phyloP scores from a whole-genome alignment of 495 filamentous ascomycete species.

The Paragyromitra xinjiangensis region DNA sequence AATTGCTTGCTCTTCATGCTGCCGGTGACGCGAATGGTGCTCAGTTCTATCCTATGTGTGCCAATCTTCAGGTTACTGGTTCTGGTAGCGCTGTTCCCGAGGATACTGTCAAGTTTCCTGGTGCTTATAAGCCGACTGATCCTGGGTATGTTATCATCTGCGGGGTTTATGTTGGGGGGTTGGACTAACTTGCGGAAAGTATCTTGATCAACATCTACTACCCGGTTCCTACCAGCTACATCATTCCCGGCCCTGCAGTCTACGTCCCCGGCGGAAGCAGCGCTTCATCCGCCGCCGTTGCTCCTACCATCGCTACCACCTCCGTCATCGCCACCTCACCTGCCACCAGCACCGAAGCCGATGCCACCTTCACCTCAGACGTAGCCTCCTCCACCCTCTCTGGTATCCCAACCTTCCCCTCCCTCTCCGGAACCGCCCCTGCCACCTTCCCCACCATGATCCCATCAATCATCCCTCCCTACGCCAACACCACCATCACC shows the following conservation, averaged over 20 bases:
- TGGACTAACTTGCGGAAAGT: background rate
- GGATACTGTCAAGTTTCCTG: conserved; percentile 67
- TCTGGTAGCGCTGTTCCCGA: conserved; percentile 67
- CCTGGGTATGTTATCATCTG: conserved; percentile 63
- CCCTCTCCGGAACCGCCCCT: background rate
- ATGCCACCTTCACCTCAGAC: background rate
- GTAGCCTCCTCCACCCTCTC: conserved; percentile 1
- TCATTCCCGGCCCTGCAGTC: conserved; percentile 65
- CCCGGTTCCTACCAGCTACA: conserved; percentile 61
- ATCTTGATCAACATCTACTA: conserved; percentile 61
- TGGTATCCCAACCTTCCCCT: background rate
- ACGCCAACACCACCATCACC: conserved; percentile 30
- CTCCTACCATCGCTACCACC: background rate
- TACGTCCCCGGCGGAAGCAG: conserved; percentile 52
- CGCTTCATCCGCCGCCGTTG: background rate
- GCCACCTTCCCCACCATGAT: conserved; percentile 33
- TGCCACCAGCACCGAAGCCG: background rate
- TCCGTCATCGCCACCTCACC: background rate
- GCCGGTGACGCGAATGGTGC: conserved; percentile 69
- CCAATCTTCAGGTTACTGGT: conserved; percentile 77
- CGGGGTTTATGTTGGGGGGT: background rate
- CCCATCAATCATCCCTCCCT: conserved; percentile 26
- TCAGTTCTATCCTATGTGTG: conserved; percentile 81
- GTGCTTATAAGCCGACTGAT: conserved; percentile 70
- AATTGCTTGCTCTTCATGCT: conserved; percentile 80